A percentile compares a stretch with the other conserved stretches of the same genome.
phyloP scores from a whole-genome alignment of 495 filamentous ascomycete genomes.

The Aspergillus leporis region DNA sequence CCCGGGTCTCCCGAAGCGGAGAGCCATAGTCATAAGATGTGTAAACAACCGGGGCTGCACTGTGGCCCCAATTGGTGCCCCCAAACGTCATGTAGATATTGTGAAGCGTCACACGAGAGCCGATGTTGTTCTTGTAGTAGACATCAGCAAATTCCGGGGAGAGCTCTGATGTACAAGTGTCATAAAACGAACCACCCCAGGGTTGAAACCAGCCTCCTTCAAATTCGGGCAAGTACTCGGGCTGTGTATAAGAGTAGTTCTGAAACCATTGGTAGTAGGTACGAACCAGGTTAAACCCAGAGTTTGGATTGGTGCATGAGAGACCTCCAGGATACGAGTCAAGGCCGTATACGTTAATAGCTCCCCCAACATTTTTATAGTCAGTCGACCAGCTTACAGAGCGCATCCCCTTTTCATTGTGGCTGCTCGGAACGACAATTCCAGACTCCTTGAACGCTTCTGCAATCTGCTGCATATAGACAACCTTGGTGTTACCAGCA shows the following conservation, averaged over 20 bases:
- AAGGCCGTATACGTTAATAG: constrained; percentile 56
- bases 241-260: constrained; percentile 54
- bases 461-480: constrained; percentile 40
- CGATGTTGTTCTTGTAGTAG: constrained; percentile 60
- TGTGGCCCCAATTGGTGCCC: constrained; percentile 58
- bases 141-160: constrained; percentile 54
- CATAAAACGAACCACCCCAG: constrained; percentile 53
- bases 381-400: constrained; percentile 54
- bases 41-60: constrained; percentile 50
- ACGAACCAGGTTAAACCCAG: constrained; percentile 49
- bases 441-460: constrained; percentile 48
- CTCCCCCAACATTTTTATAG: constrained; percentile 54
- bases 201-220: constrained; percentile 54
- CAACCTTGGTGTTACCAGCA: constrained; percentile 1
- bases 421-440: constrained; percentile 50
- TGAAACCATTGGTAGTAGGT: constrained; percentile 60
- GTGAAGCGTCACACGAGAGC: constrained; percentile 46
- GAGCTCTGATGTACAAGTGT: constrained; percentile 44
- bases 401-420: constrained; percentile 57
- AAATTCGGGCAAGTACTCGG: constrained; percentile 52
- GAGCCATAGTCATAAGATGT: constrained; percentile 51
- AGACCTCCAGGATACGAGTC: constrained; percentile 58
- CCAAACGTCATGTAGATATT: constrained; percentile 60
- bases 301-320: constrained; percentile 48
- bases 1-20: constrained; percentile 45